Base-by-base conservation (phyloP, 768 basidiomycete species). In the Pleurotus citrinopileatus region DNA sequence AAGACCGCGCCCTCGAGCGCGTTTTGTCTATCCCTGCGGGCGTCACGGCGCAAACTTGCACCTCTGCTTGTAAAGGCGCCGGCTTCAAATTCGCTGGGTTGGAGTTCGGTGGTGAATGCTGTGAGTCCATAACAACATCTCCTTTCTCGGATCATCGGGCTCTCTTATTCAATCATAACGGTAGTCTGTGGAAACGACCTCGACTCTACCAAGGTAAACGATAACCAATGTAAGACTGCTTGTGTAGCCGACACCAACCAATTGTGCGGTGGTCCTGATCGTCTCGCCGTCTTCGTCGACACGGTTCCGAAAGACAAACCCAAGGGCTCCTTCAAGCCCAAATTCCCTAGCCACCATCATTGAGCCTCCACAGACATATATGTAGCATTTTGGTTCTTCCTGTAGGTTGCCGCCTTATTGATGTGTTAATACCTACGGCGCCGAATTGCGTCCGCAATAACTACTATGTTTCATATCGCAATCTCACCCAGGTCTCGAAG, bases 141-240 rank as follows among this genome's bases (percentile, higher is more conserved):
- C n/a, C n/a, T n/a, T n/a, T n/a, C n/a, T n/a, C n/a, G n/a, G n/a
- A n/a, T n/a, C n/a, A n/a, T n/a, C n/a, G n/a, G n/a, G n/a, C n/a
- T 2, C 20, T 59, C 53, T 38, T 51, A 13, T 27, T 36, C 17
- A n/a, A 26, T 29, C 3, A 10, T 34, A 17, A n/a, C 17, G 12
- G 10, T 57, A 84, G 82, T 73, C 63, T 89, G 86, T 60, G 81
- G 72, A 27, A 78, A 80, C 55, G 74, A 70, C 10, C 78, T 79
- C 17, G 73, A 69, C 17, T 72, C 77, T 0, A 71, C 75, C 0
- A 58, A 77, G 0, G 67, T 73, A 13, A 64, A 74, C 2, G 81
- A 80, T 43, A 25, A 44, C 19, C 19, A 44, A 44, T 93, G 90
- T 63, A 75, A 50, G 13, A 59, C 54, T 2, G 53, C 58, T 2